Base-by-base conservation (phyloP, 805 yeast species). In the Metschnikowia shivogae region DNA sequence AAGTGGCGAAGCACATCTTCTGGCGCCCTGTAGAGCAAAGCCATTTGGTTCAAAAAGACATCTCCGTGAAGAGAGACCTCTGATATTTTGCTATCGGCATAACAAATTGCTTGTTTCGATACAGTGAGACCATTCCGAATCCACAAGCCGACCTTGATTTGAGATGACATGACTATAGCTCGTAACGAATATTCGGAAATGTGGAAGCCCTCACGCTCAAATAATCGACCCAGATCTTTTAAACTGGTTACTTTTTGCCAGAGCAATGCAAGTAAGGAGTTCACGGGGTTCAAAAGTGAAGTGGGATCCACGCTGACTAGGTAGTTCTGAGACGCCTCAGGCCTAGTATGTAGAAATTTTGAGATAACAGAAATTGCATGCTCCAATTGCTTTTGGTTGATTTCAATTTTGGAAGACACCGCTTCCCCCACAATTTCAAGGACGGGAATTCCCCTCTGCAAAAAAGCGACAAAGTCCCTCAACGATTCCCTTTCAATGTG, bases 71-170 rank as follows among this genome's bases (percentile, higher is more conserved):
- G 67, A 0, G 73, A 65, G 22, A 66, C 52, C 46, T 75, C 76
- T 2, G 73, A 60, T 57, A 74, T 66, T 4, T 60, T 49, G 6
- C 65, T 54, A n/a, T 70, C 74, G 44, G 67, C 66, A 50, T 81
- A 80, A 12, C 74, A 63, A 0, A 74, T 58, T 0, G 81, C 76
- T 51, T 80, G 81, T 35, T 74, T 69, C 4, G 78, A 61, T 1
- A 74, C 77, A 5, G 77, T 70, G 42, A 68, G 57, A 17, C 93
- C 93, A 56, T 85, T 85, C 64, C 92, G 74, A 2, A 85, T 76
- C 93, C 93, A 85, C 49, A 77, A 79, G 1, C 86, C 86, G 1
- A 77, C 65, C 29, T 74, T 74, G 3, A 83, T 77, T 55, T 85
- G 92, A 3, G 82, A 64, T 14, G 77, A 73, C 27, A 84, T 64